A percentile compares a stretch with the other conserved stretches of the same genome.
These are phyloP conservation scores for Scheffersomyces parashehatae DNA, from an alignment of 1,139 yeast species.

Conservation along the genomic window DNA sequence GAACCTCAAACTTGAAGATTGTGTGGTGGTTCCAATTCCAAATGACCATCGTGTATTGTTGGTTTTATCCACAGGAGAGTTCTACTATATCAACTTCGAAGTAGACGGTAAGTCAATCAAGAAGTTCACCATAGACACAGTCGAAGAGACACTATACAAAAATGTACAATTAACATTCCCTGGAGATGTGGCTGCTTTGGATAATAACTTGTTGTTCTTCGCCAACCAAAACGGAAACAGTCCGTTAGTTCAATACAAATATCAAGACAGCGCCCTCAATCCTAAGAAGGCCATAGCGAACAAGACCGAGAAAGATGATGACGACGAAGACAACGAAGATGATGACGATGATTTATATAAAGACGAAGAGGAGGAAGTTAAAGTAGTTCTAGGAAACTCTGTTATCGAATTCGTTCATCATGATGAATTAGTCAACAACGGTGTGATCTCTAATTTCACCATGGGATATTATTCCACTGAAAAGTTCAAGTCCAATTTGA, in stretches of 20 bases:
- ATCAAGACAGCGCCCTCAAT: constrained; percentile 16
- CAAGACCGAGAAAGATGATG: constrained; percentile 9
- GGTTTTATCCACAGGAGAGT: constrained; percentile 51
- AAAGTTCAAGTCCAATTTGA: constrained; percentile 56
- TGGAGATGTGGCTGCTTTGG: constrained; percentile 35
- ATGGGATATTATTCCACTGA: constrained; percentile 63
- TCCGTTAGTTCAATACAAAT: constrained; percentile 33
- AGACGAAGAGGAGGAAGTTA: constrained; percentile 19
- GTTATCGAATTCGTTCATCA: constrained; percentile 41
- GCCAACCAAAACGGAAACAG: constrained; percentile 38
- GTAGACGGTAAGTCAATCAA: constrained; percentile 50
- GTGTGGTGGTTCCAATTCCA: constrained; percentile 48
- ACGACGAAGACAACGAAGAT: constrained; percentile 28
- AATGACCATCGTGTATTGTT: constrained; percentile 54
- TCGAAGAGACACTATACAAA: constrained; percentile 22
- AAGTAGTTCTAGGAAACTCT: constrained; percentile 25
- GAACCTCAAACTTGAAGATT: constrained; percentile 59
- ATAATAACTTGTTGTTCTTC: constrained; percentile 36
- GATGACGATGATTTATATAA: constrained; percentile 30
- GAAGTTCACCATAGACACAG: constrained; percentile 30
- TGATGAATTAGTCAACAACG: constrained; percentile 65
- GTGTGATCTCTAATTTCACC: constrained; percentile 74
- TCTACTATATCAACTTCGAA: constrained; percentile 54
- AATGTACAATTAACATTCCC: constrained; percentile 28
- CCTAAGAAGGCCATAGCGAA: constrained; percentile 4